A percentile compares a stretch with the other conserved stretches of the same genome.
These are phyloP conservation scores for Histomonas meleagridis DNA, from an alignment of 208 protist genomes.

Conservation along the genomic window DNA sequence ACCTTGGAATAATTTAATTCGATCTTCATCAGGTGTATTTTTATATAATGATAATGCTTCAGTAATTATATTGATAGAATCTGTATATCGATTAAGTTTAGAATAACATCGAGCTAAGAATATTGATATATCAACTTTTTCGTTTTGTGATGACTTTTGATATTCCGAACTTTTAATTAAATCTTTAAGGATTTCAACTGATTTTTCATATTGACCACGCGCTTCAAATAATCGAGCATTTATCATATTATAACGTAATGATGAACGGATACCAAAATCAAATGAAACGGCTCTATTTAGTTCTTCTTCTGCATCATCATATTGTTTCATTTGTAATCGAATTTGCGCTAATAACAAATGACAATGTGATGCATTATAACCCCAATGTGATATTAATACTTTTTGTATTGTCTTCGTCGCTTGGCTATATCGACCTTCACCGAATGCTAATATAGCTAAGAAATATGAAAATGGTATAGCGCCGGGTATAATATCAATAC, in stretches of 20 bases:
- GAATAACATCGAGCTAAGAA: not conserved
- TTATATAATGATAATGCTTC: not conserved
- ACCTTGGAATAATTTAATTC: not conserved
- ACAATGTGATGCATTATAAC: conserved; percentile 23
- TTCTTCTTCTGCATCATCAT: not conserved
- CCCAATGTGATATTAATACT: not conserved
- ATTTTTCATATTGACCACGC: not conserved
- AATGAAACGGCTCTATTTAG: not conserved
- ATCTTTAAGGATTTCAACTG: not conserved
- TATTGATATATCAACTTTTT: not conserved
- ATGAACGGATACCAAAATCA: not conserved
- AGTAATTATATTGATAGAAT: not conserved
- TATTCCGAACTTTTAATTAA: not conserved
- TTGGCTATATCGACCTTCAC: conserved; percentile 7
- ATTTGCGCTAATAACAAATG: conserved; percentile 18
- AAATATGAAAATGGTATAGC: not conserved
- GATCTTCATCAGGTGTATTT: not conserved
- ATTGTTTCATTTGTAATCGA: conserved; percentile 27
- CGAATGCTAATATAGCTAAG: not conserved
- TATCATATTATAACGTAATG: conserved; percentile 25
- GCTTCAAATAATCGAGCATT: not conserved
- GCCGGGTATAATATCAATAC: not conserved
- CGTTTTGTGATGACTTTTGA: not conserved
- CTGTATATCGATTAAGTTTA: not conserved
- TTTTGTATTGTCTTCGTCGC: not conserved